Evolutionary conservation across 129 eudicot species (phyloP).

Genomic region (Tanacetum coccineum): DNA sequence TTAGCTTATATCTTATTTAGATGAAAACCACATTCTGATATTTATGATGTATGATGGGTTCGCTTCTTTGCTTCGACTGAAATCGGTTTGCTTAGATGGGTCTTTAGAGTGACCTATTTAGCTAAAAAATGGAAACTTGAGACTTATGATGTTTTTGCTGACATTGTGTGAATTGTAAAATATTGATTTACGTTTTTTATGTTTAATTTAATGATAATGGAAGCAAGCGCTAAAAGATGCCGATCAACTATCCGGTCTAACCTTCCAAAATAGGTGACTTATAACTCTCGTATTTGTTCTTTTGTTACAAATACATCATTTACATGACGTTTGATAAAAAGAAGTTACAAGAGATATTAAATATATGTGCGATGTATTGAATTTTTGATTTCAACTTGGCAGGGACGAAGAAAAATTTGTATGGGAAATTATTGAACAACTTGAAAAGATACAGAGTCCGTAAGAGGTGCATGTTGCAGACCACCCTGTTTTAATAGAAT

Average conservation of each 20-base stretch:
- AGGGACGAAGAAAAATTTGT: not conserved
- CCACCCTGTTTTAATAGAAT: slow-evolving; percentile 16
- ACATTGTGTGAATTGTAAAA: too few relatives aligned
- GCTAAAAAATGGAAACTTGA: too few relatives aligned
- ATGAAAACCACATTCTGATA: too few relatives aligned
- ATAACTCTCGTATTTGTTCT: not conserved
- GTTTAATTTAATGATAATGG: too few relatives aligned
- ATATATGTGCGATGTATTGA: not conserved
- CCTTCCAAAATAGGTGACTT: not conserved
- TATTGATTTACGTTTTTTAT: too few relatives aligned
- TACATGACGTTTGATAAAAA: not conserved
- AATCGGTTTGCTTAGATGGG: too few relatives aligned
- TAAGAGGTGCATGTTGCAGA: slow-evolving; percentile 1
- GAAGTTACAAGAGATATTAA: not conserved
- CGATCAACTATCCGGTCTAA: not conserved
- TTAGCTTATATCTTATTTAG: too few relatives aligned
- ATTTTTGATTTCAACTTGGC: not conserved
- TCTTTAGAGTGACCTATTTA: too few relatives aligned
- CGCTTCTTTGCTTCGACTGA: too few relatives aligned
- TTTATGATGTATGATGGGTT: too few relatives aligned
- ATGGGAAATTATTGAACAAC: not conserved
- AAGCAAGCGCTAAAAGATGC: not conserved
- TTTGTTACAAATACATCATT: not conserved
- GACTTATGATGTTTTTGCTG: too few relatives aligned
- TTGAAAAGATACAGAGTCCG: not conserved